These are phyloP conservation scores for Lipomyces japonicus DNA, from an alignment of 805 yeast genomes.

Conservation along the genomic window DNA sequence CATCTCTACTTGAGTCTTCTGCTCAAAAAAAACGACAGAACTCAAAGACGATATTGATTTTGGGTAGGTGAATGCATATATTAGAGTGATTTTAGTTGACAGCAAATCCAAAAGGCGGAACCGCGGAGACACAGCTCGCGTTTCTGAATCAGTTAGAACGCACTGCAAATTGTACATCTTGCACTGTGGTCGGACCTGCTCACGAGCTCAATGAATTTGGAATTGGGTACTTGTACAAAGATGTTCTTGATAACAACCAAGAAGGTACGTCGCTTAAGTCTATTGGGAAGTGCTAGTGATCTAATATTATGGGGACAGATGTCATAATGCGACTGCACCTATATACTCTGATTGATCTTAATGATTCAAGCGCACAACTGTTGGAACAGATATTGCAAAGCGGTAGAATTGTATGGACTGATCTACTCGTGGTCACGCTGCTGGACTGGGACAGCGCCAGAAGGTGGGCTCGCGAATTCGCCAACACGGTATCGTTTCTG, in stretches of 20 bases:
- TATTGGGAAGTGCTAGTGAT: not conserved
- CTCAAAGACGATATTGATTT: slow-evolving; percentile 6
- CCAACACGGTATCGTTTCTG: slow-evolving; percentile 12
- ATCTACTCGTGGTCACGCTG: slow-evolving; percentile 12
- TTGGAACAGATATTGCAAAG: slow-evolving; percentile 10
- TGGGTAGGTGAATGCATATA: slow-evolving; percentile 7
- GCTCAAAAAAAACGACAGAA: not conserved
- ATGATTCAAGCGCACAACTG: slow-evolving; percentile 5
- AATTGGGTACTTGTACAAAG: slow-evolving; percentile 33
- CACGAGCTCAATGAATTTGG: slow-evolving; percentile 24
- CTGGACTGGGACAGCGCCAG: slow-evolving; percentile 25
- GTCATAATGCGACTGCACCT: slow-evolving; percentile 13
- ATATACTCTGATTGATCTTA: slow-evolving; percentile 16
- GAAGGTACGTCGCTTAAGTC: slow-evolving; percentile 14
- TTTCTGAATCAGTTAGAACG: slow-evolving; percentile 10
- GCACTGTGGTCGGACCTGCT: slow-evolving; percentile 6
- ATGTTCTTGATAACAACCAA: slow-evolving; percentile 31
- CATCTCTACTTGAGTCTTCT: slow-evolving; percentile 14
- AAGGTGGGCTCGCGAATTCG: slow-evolving; percentile 23
- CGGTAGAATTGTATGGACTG: slow-evolving; percentile 6
- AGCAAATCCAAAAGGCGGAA: slow-evolving; percentile 6
- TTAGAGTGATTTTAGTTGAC: not conserved
- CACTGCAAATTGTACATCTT: slow-evolving; percentile 5
- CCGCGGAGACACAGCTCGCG: slow-evolving; percentile 6
- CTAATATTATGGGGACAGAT: slow-evolving; percentile 10